Conservation (phyloP, 805 yeast genomes). For the Lipomyces orientalis region DNA sequence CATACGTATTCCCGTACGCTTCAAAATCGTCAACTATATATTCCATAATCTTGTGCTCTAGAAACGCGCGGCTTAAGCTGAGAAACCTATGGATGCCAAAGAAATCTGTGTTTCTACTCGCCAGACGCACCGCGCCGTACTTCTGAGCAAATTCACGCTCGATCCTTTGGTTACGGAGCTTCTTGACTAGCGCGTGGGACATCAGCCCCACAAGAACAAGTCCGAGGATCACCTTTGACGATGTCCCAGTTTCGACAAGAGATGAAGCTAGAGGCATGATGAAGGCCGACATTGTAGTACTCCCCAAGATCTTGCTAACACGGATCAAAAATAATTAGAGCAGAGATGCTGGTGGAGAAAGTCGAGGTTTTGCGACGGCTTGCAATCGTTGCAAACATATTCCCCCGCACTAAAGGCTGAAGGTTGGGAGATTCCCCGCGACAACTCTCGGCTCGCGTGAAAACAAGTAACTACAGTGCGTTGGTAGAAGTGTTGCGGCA, state of each 20-base stretch:
- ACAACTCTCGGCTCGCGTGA: too few relatives aligned
- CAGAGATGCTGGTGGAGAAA: too few relatives aligned
- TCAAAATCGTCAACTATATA: background rate
- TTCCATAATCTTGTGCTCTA: slow-evolving; percentile 3
- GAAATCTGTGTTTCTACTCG: background rate
- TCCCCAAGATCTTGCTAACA: too few relatives aligned
- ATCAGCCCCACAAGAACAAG: background rate
- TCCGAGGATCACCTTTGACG: background rate
- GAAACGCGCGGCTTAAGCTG: background rate
- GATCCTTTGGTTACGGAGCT: background rate
- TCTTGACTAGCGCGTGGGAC: background rate
- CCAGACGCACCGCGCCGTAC: slow-evolving; percentile 6
- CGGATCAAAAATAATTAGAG: too few relatives aligned
- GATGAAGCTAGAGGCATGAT: background rate
- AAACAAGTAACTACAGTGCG: too few relatives aligned
- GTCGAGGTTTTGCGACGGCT: too few relatives aligned
- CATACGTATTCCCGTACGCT: background rate
- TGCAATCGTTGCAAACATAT: too few relatives aligned
- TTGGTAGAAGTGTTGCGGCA: too few relatives aligned
- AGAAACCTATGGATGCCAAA: slow-evolving; percentile 2
- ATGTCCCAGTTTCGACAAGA: background rate
- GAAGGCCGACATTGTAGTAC: background rate
- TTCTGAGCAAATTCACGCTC: background rate
- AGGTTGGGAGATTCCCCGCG: too few relatives aligned
- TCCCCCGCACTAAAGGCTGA: too few relatives aligned